Conservation (phyloP, 441 rosid genomes). For the Bocquillonia castaneifolia region DNA sequence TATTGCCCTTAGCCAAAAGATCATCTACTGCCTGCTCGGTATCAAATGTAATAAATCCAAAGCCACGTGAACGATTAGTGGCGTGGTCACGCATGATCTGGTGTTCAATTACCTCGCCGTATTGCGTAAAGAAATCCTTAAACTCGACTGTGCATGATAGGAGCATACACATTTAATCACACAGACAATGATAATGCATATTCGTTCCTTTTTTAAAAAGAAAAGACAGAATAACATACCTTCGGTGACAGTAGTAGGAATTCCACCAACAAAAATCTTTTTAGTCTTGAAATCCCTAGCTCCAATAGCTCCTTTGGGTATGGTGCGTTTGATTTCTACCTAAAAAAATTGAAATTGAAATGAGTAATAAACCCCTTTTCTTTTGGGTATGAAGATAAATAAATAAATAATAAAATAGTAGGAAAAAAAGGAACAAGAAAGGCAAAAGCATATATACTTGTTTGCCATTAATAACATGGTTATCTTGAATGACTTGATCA, state of each 20-base stretch:
- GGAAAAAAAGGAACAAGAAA: conserved; percentile 5
- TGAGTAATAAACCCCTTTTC: too few species aligned
- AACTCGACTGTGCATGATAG: conserved; percentile 62
- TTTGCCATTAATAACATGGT: conserved; percentile 71
- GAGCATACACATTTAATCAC: background rate
- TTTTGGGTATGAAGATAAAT: too few species aligned
- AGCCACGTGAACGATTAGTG: conserved; percentile 78
- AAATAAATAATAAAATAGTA: too few species aligned
- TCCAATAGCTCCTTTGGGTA: conserved; percentile 74
- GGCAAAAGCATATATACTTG: conserved; percentile 44
- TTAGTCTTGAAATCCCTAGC: conserved; percentile 72
- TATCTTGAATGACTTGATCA: conserved; percentile 74
- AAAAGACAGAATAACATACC: conserved; percentile 31
- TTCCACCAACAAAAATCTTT: conserved; percentile 93
- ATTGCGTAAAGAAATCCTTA: conserved; percentile 65
- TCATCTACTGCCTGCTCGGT: conserved; percentile 78
- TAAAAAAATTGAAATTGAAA: conserved; percentile 11
- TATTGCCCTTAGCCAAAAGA: conserved; percentile 70
- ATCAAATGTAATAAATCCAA: conserved; percentile 83
- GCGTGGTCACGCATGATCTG: conserved; percentile 85
- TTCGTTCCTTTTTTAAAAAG: too few species aligned
- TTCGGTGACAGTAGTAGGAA: conserved; percentile 66
- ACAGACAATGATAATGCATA: background rate
- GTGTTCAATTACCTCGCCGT: conserved; percentile 63
- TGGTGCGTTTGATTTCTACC: conserved; percentile 94